These are phyloP conservation scores for Chaetomium olivaceum DNA, from an alignment of 2,329 filamentous ascomycete species.

Conservation along the genomic window DNA sequence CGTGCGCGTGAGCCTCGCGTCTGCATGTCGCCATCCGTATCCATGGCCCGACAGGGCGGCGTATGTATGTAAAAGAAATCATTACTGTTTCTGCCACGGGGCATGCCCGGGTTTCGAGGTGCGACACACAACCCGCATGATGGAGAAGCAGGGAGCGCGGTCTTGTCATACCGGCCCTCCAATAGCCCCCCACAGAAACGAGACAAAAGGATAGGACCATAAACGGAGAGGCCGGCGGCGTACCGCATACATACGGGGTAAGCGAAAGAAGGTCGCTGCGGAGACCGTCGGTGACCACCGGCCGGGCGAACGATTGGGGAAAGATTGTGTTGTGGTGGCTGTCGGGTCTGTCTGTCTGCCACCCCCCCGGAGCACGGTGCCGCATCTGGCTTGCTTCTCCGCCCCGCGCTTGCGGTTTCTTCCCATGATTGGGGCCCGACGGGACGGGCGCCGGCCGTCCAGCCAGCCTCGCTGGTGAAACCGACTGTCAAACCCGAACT, in stretches of 20 bases:
- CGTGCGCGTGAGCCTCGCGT: not conserved
- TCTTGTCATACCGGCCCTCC: not conserved
- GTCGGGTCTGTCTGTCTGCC: not conserved
- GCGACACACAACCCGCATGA: not conserved
- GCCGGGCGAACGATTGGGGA: not conserved
- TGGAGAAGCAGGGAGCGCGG: not conserved
- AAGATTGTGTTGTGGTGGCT: no score
- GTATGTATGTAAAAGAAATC: not conserved
- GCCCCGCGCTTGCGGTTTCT: conserved; percentile 10
- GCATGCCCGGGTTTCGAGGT: not conserved
- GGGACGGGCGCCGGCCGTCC: not conserved
- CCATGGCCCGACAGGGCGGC: not conserved
- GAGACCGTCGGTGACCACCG: not conserved
- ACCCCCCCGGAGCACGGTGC: conserved; percentile 9
- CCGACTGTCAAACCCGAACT: conserved; percentile 5
- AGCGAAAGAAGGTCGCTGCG: not conserved
- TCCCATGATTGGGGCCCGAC: not conserved
- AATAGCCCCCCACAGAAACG: not conserved
- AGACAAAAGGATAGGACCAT: not conserved
- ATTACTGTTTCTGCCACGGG: not conserved
- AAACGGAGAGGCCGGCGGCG: not conserved
- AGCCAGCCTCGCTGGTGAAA: conserved; percentile 13
- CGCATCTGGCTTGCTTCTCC: conserved; percentile 13
- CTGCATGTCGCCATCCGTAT: not conserved
- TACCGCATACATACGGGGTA: not conserved